Evolutionary conservation across 345 rosid genomes (phyloP).

Genomic region (Mercurialis annua): DNA sequence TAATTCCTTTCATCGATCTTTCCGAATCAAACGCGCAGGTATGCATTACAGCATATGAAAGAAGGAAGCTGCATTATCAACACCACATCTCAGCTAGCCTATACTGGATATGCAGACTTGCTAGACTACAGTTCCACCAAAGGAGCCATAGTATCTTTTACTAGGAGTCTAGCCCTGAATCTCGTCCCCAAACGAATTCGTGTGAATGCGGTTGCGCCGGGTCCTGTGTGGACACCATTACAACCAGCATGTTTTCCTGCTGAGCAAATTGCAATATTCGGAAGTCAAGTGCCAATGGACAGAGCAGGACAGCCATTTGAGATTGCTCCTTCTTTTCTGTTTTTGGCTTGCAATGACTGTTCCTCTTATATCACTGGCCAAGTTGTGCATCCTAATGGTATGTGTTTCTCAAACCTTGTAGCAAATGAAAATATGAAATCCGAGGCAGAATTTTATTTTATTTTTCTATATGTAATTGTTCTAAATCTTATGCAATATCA

Average conservation of each 20-base stretch:
- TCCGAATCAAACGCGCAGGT: too few relatives aligned
- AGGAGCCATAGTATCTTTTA: slow-evolving; percentile 22
- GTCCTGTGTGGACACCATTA: slow-evolving; percentile 24
- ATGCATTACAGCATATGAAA: slow-evolving; percentile 17
- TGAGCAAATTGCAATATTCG: background rate
- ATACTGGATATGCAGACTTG: background rate
- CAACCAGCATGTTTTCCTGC: slow-evolving; percentile 14
- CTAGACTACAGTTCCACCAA: slow-evolving; percentile 17
- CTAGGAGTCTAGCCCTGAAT: slow-evolving; percentile 5
- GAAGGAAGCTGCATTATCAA: slow-evolving; percentile 21
- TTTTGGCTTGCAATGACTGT: slow-evolving; percentile 1
- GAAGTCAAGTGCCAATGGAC: background rate
- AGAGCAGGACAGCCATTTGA: slow-evolving; percentile 19
- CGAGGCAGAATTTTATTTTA: too few relatives aligned
- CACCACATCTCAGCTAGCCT: slow-evolving; percentile 8
- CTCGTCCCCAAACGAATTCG: slow-evolving; percentile 7
- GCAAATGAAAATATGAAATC: too few relatives aligned
- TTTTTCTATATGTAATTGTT: too few relatives aligned
- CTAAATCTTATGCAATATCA: too few relatives aligned
- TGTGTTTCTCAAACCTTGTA: too few relatives aligned
- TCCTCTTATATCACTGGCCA: slow-evolving; percentile 17
- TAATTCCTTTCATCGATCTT: too few relatives aligned
- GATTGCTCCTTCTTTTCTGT: slow-evolving; percentile 18
- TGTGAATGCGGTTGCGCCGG: slow-evolving; percentile 19
- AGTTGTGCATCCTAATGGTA: slow-evolving; percentile 22